Evolutionary conservation across 441 rosid species (phyloP), one percentile per base, ranked within the genome.

Genomic region (Aquilaria agallochum): DNA sequence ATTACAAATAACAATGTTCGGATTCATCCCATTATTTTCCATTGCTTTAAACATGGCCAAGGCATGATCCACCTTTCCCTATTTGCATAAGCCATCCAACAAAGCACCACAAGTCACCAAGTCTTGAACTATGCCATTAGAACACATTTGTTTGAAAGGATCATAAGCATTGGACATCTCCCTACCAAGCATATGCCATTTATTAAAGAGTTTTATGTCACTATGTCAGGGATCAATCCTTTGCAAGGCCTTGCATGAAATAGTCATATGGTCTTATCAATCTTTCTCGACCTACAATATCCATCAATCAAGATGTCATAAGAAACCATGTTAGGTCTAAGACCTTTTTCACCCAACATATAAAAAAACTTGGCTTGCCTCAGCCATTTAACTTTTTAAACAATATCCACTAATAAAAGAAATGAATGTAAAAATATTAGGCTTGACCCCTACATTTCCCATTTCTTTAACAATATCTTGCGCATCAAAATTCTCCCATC

Each of bases 301-400:
- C 69, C 71, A 42, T 71, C 69, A 31, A 74, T 74, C 63, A 79
- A 34, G 13, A 58, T 27, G 60, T 52, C 68, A 65, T 70, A 68
- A 55, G 66, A 55, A 27, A 75, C 58, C n/a, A 51, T 1, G 27
- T 20, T 20, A 20, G 27, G 27, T 20, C 1, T 20, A 20, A 0
- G 27, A 20, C 27, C 27, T 20, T 20, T 20, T 20, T 20, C 68
- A 68, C 68, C 60, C 72, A 64, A 62, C 0, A 48, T 59, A 56
- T 47, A 53, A 5, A 64, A 68, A 33, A 63, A 20, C 50, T 58
- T 60, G 32, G 20, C 44, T 61, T 11, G 66, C 78, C 44, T 68
- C 56, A 10, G 49, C 66, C 5, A 68, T 56, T 60, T 66, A 12
- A 51, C 71, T 67, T 14, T 15, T 50, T 52, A 54, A 57, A 56